Conservation (phyloP, 2,329 filamentous ascomycete genomes). For the Claviceps sp. region DNA sequence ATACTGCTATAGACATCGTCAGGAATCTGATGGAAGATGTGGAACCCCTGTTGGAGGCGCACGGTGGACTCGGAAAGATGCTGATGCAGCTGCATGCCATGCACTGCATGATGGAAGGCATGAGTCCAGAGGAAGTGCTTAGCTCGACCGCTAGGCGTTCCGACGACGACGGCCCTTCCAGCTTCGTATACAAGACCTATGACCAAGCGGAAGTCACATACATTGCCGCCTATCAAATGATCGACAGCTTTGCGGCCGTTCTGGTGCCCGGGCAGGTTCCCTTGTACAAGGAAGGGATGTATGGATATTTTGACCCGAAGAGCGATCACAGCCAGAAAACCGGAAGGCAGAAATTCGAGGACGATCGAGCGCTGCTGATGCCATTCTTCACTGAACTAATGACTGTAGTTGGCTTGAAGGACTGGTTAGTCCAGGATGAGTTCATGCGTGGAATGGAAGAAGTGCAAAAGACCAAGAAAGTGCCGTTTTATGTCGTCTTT, state of each 20-base stretch:
- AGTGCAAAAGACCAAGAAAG: conserved; percentile 14
- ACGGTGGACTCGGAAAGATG: conserved; percentile 13
- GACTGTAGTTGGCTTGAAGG: conserved; percentile 7
- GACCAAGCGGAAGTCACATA: not conserved
- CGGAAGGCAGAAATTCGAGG: conserved; percentile 17
- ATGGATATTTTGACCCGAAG: conserved; percentile 14
- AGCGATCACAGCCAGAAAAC: conserved; percentile 13
- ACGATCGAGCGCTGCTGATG: conserved; percentile 22
- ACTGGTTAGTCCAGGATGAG: conserved; percentile 21
- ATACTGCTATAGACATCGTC: conserved; percentile 23
- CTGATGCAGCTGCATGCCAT: conserved; percentile 7
- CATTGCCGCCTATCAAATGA: not conserved
- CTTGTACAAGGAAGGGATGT: conserved; percentile 13
- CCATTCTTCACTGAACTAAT: conserved; percentile 21
- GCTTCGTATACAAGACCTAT: not conserved
- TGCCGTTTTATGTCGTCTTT: conserved; percentile 25
- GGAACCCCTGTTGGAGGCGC: conserved; percentile 12
- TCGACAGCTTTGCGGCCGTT: not conserved
- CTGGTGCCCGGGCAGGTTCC: conserved; percentile 8
- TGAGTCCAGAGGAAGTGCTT: not conserved
- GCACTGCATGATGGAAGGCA: not conserved
- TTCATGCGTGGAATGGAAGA: conserved; percentile 22
- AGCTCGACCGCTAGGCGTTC: not conserved
- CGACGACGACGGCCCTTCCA: not conserved
- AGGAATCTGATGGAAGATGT: conserved; percentile 19